These are phyloP conservation scores for Botryotinia convoluta DNA, from an alignment of 2,329 filamentous ascomycete genomes.

Conservation along the genomic window DNA sequence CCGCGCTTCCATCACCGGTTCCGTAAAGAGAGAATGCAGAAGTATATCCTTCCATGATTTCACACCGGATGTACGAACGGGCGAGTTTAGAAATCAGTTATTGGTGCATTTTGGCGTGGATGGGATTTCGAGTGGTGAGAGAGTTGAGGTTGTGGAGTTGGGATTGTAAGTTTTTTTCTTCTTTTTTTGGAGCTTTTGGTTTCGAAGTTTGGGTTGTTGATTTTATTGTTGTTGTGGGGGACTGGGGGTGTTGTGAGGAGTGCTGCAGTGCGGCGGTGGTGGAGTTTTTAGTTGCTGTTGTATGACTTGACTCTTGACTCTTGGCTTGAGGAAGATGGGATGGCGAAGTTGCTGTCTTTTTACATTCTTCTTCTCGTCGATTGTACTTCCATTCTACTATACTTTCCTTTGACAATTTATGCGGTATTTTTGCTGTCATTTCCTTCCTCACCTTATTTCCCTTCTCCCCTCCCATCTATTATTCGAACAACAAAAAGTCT, in stretches of 20 bases:
- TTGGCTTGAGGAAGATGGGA: too few species aligned
- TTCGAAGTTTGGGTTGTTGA: neutral
- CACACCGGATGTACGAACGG: constrained; percentile 28
- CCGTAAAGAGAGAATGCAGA: constrained; percentile 26
- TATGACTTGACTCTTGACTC: neutral
- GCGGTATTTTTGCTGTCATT: neutral
- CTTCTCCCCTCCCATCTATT: too few species aligned
- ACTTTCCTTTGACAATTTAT: neutral
- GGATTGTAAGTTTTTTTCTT: constrained; percentile 31
- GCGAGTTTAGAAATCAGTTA: constrained; percentile 24
- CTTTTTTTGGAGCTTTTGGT: neutral
- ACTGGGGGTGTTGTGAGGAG: neutral
- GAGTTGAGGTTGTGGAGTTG: constrained; percentile 31
- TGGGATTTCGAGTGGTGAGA: constrained; percentile 13
- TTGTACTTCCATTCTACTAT: neutral
- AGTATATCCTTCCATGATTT: constrained; percentile 35
- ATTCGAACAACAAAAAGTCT: neutral
- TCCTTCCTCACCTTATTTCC: neutral
- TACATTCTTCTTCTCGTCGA: neutral
- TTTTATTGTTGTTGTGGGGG: neutral
- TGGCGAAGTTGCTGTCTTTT: neutral
- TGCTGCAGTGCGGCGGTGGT: neutral
- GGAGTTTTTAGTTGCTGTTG: neutral
- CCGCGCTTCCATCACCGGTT: constrained; percentile 25
- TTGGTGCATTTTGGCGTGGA: constrained; percentile 27